Percentiles rank a stretch among this genome's conserved stretches.
Evolutionary conservation across 352 stramenopile genomes (phyloP).

Genomic region (Lagenidium giganteum): DNA sequence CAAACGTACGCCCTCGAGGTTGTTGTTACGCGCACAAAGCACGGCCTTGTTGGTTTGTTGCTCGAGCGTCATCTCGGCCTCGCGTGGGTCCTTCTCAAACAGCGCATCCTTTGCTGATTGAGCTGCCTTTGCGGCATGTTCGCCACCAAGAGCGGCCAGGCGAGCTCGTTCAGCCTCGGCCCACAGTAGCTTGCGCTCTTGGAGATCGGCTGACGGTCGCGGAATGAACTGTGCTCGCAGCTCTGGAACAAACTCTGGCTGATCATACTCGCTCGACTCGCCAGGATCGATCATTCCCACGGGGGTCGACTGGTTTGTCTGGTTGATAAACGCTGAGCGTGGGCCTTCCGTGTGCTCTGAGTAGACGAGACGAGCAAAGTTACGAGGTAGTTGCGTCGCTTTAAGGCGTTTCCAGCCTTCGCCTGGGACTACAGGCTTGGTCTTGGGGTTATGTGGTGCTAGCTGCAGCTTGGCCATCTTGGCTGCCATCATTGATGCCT

Average conservation of each 20-base stretch:
- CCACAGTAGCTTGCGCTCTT: constrained; percentile 56
- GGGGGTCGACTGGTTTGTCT: constrained; percentile 52
- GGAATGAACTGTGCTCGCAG: constrained; percentile 53
- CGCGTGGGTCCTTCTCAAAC: constrained; percentile 33
- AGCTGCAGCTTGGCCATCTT: constrained; percentile 65
- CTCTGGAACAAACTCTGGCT: constrained; percentile 56
- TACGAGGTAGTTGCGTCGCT: constrained; percentile 35
- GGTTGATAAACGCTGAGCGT: constrained; percentile 58
- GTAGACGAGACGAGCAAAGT: constrained; percentile 65
- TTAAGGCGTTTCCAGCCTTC: constrained; percentile 79
- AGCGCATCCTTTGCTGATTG: constrained; percentile 24
- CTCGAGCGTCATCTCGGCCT: constrained; percentile 32
- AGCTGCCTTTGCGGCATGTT: neutral
- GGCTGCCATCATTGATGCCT: constrained; percentile 36
- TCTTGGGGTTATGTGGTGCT: constrained; percentile 9
- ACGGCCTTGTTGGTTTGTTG: constrained; percentile 43
- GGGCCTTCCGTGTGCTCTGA: constrained; percentile 41
- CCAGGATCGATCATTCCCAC: constrained; percentile 67
- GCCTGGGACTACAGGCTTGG: constrained; percentile 20
- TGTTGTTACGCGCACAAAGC: constrained; percentile 75
- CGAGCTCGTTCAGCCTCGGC: constrained; percentile 21
- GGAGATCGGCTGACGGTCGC: constrained; percentile 40
- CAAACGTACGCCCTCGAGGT: constrained; percentile 56
- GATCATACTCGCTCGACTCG: constrained; percentile 52
- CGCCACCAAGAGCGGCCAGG: neutral